Conservation (phyloP, 495 filamentous ascomycete genomes). For the Tuber magnatum region DNA sequence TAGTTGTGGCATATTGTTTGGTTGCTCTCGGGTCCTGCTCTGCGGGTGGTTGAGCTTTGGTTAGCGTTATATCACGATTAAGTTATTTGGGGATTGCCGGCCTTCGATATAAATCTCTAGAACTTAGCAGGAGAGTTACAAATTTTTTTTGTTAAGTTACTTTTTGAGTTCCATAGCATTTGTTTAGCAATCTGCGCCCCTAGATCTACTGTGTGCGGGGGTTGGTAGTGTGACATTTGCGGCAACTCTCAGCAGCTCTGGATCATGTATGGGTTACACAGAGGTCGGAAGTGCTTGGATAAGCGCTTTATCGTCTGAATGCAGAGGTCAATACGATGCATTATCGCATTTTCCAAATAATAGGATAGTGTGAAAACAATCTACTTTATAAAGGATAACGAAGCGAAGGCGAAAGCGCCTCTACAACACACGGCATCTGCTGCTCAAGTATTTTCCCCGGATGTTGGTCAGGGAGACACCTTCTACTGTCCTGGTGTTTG, state of each 20-base stretch:
- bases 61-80: not conserved
- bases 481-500: not conserved
- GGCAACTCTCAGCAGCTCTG: not conserved
- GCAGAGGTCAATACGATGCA: not conserved
- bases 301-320: not conserved
- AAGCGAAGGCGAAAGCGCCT: not conserved
- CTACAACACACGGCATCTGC: not conserved
- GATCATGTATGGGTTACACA: not conserved
- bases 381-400: not conserved
- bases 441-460: not conserved
- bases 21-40: not conserved
- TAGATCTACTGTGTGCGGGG: not conserved
- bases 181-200: not conserved
- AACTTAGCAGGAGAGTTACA: not conserved
- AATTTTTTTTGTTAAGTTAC: not conserved
- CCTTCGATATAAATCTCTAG: not conserved
- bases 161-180: not conserved
- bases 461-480: not conserved
- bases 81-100: not conserved
- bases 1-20: not conserved
- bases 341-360: not conserved
- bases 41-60: not conserved
- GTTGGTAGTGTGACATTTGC: not conserved
- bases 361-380: not conserved
- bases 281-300: not conserved